Evolutionary conservation across 176 grass and related monocot species (phyloP).

Genomic region (Avena insularis): DNA sequence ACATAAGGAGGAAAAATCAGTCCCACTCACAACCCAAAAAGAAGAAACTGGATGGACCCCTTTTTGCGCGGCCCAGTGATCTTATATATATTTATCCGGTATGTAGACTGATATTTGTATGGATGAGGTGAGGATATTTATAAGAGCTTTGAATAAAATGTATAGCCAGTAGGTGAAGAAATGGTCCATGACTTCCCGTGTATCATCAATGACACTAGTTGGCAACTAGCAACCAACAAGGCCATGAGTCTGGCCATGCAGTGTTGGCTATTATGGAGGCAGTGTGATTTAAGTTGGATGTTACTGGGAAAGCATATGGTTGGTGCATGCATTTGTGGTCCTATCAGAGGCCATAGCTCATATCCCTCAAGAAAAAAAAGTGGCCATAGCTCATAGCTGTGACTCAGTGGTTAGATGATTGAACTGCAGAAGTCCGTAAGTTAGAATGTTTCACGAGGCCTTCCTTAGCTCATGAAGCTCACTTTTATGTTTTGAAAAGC

Average conservation of each 20-base stretch:
- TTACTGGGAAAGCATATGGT: slow-evolving; percentile 17
- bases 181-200: not conserved
- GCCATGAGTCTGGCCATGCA: slow-evolving; percentile 10
- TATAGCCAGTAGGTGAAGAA: slow-evolving; percentile 31
- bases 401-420: slow-evolving; percentile 31
- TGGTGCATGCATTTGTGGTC: slow-evolving; percentile 40
- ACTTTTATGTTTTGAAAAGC: not conserved
- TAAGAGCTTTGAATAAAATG: slow-evolving; percentile 3
- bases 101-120: not conserved
- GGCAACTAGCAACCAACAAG: slow-evolving; percentile 38
- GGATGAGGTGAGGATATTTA: slow-evolving; percentile 7
- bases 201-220: slow-evolving; percentile 27
- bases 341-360: slow-evolving; percentile 13
- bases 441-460: slow-evolving; percentile 29
- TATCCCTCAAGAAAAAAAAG: not conserved
- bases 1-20: no score
- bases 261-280: slow-evolving; percentile 35
- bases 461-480: slow-evolving; percentile 34
- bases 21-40: no score
- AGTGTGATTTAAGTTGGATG: not conserved
- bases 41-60: no score
- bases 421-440: slow-evolving; percentile 4
- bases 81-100: not conserved
- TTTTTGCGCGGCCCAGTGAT: no score
- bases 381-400: slow-evolving; percentile 18